phyloP scores from a whole-genome alignment of 306 rosid species.

The Rosa rugosa region DNA sequence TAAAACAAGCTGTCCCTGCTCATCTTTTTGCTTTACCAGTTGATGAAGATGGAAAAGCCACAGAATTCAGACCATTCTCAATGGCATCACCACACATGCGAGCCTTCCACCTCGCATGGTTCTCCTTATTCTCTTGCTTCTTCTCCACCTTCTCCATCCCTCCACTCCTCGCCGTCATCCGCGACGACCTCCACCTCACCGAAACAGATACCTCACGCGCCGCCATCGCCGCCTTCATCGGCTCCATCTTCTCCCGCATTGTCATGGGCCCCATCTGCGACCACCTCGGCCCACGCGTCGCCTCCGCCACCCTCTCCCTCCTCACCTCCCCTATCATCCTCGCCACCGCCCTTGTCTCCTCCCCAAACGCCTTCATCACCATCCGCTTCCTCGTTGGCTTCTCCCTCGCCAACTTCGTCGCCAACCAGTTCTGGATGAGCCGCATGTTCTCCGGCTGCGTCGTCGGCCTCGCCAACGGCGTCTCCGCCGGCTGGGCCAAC shows the following conservation, averaged over 20 bases:
- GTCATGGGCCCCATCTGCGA: constrained; percentile 61
- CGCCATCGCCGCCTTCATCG: constrained; percentile 48
- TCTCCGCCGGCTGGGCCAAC: constrained; percentile 67
- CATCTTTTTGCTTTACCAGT: constrained; percentile 26
- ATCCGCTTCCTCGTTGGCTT: constrained; percentile 52
- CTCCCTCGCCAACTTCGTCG: constrained; percentile 57
- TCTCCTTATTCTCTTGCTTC: constrained; percentile 58
- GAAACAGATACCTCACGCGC: constrained; percentile 38
- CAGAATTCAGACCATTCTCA: constrained; percentile 41
- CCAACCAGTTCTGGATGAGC: constrained; percentile 67
- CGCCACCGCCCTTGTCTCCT: constrained; percentile 34
- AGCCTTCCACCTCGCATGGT: constrained; percentile 67
- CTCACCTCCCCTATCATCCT: constrained; percentile 54
- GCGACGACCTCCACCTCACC: constrained; percentile 50
- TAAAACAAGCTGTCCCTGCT: not conserved
- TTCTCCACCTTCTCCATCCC: constrained; percentile 72
- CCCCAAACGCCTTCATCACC: constrained; percentile 41
- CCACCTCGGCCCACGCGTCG: constrained; percentile 50
- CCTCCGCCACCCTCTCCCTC: constrained; percentile 57
- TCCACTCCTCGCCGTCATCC: constrained; percentile 55
- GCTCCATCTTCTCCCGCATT: constrained; percentile 64
- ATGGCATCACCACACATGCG: constrained; percentile 52
- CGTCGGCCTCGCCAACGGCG: constrained; percentile 60
- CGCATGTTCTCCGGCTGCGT: constrained; percentile 52
- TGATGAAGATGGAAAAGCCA: constrained; percentile 43